Percentiles rank a stretch among this genome's conserved stretches.
Conservation (phyloP, 2,329 filamentous ascomycete species). For the Fusarium falciforme region DNA sequence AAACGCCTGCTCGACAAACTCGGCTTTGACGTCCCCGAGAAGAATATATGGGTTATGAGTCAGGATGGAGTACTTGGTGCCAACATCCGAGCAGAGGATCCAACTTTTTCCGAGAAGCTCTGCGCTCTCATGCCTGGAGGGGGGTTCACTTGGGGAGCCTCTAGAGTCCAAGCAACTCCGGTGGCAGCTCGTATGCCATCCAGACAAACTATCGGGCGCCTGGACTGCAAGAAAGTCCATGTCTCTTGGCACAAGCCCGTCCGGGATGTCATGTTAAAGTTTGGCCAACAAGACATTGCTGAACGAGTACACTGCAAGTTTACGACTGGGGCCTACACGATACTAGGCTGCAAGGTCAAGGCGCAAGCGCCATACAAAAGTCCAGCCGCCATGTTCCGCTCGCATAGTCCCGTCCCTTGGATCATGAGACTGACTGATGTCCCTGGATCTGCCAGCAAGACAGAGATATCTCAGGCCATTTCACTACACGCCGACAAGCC, state of each 20-base stretch:
- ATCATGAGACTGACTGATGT: neutral
- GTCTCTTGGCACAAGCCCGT: constrained; percentile 52
- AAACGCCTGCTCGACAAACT: neutral
- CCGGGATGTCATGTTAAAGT: constrained; percentile 46
- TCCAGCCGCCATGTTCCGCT: neutral
- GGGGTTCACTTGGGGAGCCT: neutral
- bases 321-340: constrained; percentile 38
- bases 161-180: neutral
- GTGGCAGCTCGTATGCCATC: constrained; percentile 33
- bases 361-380: neutral
- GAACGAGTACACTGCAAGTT: constrained; percentile 35
- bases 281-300: constrained; percentile 35
- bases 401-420: neutral
- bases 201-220: constrained; percentile 41
- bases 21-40: neutral
- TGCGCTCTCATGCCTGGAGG: neutral
- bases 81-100: constrained; percentile 18
- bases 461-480: neutral
- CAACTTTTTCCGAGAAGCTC: constrained; percentile 9
- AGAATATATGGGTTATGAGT: neutral
- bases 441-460: neutral
- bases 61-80: neutral
- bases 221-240: constrained; percentile 50
- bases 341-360: constrained; percentile 34
- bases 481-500: neutral